These are phyloP conservation scores for Candida multigemmis DNA, from an alignment of 805 yeast genomes.

Conservation along the genomic window DNA sequence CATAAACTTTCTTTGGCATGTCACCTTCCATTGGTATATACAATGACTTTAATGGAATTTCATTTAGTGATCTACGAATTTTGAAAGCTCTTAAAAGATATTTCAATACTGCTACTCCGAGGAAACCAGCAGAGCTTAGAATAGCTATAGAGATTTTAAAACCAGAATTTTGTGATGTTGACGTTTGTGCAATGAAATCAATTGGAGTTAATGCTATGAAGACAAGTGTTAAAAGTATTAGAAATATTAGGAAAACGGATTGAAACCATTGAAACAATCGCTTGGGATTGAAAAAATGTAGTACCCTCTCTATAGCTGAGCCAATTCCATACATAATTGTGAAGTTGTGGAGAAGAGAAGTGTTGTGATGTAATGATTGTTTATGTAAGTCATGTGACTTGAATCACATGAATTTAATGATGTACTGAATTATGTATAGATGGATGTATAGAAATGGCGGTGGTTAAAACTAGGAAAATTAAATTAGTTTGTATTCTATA, in stretches of 20 bases:
- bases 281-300: too few species aligned
- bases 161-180: conserved; percentile 49
- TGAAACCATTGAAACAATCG: conserved; percentile 17
- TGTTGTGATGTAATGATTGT: too few species aligned
- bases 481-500: too few species aligned
- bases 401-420: too few species aligned
- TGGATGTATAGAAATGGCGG: too few species aligned
- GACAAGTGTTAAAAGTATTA: conserved; percentile 29
- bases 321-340: too few species aligned
- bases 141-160: conserved; percentile 76
- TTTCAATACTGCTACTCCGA: conserved; percentile 39
- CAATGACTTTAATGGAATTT: conserved; percentile 56
- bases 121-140: conserved; percentile 56
- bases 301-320: too few species aligned
- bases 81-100: conserved; percentile 53
- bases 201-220: conserved; percentile 68
- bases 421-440: too few species aligned
- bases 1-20: conserved; percentile 24
- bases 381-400: too few species aligned
- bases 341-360: too few species aligned
- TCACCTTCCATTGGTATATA: conserved; percentile 61
- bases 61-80: conserved; percentile 51
- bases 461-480: too few species aligned
- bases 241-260: conserved; percentile 16
- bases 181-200: conserved; percentile 61